Conservation (phyloP, 495 filamentous ascomycete species). For the Penicillium mononematosum region DNA sequence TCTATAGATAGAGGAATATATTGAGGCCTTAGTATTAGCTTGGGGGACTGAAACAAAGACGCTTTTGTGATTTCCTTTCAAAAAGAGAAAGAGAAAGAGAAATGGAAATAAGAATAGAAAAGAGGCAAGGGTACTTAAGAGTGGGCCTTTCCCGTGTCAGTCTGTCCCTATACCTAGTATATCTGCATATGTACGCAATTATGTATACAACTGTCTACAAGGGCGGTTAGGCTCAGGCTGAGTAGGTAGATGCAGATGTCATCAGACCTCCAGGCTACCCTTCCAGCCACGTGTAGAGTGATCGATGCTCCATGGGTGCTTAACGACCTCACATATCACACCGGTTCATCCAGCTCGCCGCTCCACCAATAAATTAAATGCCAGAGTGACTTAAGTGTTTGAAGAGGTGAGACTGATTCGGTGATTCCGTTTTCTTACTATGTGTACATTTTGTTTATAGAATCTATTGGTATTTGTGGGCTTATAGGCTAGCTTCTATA, state of each 20-base stretch:
- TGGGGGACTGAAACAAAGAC: neutral
- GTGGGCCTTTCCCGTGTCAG: neutral
- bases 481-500: neutral
- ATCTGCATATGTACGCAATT: no score
- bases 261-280: no score
- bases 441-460: neutral
- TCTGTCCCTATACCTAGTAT: no score
- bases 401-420: neutral
- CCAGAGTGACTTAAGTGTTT: neutral
- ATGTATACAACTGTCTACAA: no score
- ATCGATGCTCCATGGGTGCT: no score
- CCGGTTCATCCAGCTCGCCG: no score
- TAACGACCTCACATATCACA: no score
- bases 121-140: neutral
- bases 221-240: no score
- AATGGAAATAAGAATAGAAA: neutral
- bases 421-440: neutral
- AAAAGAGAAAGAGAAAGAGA: neutral
- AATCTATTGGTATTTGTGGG: neutral
- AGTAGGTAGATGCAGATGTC: no score
- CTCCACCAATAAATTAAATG: no score
- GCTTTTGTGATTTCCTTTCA: neutral
- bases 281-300: no score
- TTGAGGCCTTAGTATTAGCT: neutral
- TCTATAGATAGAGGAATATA: neutral